Percentiles rank a stretch among this genome's conserved stretches.
Evolutionary conservation across 805 yeast genomes (phyloP).

Genomic region (Candida xiaguanensis): DNA sequence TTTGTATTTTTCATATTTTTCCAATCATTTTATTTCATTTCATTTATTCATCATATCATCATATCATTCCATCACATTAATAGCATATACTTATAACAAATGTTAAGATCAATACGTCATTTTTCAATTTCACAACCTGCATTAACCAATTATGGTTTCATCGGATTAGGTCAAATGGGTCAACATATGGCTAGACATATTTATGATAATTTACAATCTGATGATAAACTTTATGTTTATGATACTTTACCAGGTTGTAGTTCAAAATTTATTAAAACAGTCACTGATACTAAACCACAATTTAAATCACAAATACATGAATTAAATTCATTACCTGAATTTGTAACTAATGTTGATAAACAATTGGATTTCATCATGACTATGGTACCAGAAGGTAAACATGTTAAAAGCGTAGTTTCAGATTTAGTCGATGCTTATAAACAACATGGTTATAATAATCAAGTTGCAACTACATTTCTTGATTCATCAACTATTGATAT

Average conservation of each 20-base stretch:
- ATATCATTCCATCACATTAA: no score
- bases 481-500: conserved; percentile 54
- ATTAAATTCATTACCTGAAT: conserved; percentile 19
- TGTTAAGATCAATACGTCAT: conserved; percentile 9
- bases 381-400: conserved; percentile 54
- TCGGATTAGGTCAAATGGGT: conserved; percentile 59
- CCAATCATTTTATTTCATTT: no score
- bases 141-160: conserved; percentile 41
- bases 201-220: conserved; percentile 31
- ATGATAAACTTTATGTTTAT: conserved; percentile 41
- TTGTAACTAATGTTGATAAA: conserved; percentile 26
- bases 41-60: no score
- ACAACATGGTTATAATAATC: conserved; percentile 6
- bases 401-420: conserved; percentile 39
- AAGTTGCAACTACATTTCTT: conserved; percentile 25
- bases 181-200: conserved; percentile 52
- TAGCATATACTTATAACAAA: no score
- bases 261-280: conserved; percentile 19
- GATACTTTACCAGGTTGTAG: conserved; percentile 36
- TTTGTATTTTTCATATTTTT: no score
- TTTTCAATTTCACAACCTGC: conserved; percentile 10
- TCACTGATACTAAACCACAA: conserved; percentile 19
- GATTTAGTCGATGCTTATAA: conserved; percentile 34
- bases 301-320: conserved; percentile 13
- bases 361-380: conserved; percentile 43